Evolutionary conservation across 2,329 filamentous ascomycete species (phyloP), one percentile per base, ranked within the genome.

Genomic region (Colletotrichum agaves): DNA sequence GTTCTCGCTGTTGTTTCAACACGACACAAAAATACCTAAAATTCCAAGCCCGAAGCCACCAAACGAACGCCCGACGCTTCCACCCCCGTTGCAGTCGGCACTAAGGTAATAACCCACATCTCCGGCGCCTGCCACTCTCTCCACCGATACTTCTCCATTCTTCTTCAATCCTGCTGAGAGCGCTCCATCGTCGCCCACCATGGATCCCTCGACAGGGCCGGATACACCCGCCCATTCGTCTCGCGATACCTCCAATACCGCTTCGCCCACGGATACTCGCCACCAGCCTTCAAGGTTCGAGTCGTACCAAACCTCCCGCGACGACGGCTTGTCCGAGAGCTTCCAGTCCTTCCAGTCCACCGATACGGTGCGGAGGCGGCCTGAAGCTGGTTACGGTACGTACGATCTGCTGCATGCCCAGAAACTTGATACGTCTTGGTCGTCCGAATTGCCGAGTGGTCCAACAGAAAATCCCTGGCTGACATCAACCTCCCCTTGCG

Each of bases 281-380:
- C 65, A 68, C 17, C 80, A 81, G 60, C 77, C 79, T 35, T 71
- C 77, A 44, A 76, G 76, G 70, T 74, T 78, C 68, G 78, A 80
- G 55, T 72, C 78, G 33, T 69, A 73, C 50, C 70, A 77, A 50
- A 70, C 78, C 49, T 73, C 73, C 61, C 78, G 76, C 63, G 82
- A 83, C 41, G 83, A 86, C 53, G 79, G 77, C 23, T 74, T 83
- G 53, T 80, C 84, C 4, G 87, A 88, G 72, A 87, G 83, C 76
- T 84, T 83, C 73, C 86, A 88, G 74, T 87, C 87, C 15, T 84
- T 83, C 72, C 86, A 88, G 74, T 87, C 87, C 19, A 84, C 84
- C 21, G 88, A 90, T 63, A 89, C 88, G 15, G 80, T 89, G 71
- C 84, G 88, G 71, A 83, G 86, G 72, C 83, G 85, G 71, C 82